Evolutionary conservation across 164 flowering plant species (phyloP).

Genomic region (Tinospora cordifolia): DNA sequence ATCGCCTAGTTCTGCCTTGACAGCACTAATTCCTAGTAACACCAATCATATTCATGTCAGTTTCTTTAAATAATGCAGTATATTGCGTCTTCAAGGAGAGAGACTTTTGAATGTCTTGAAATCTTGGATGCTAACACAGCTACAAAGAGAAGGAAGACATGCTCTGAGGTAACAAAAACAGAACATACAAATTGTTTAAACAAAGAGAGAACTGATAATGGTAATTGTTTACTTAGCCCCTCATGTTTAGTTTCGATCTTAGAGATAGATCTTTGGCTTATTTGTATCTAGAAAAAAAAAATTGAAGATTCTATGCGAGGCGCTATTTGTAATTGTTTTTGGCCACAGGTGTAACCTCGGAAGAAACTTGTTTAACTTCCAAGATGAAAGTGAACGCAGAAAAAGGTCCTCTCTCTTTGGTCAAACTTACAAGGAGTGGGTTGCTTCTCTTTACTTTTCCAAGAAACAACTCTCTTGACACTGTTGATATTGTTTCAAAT

Average conservation of each 20-base stretch:
- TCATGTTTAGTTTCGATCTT: not conserved
- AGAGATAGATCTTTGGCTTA: not conserved
- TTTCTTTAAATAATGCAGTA: conserved; percentile 31
- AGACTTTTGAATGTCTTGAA: conserved; percentile 20
- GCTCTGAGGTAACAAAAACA: conserved; percentile 21
- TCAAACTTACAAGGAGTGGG: conserved; percentile 81
- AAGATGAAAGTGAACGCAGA: conserved; percentile 19
- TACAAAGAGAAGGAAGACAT: conserved; percentile 46
- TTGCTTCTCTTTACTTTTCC: conserved; percentile 64
- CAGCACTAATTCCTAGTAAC: not conserved
- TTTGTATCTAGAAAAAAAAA: not conserved
- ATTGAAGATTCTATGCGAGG: not conserved
- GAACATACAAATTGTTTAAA: conserved; percentile 10
- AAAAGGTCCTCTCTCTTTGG: conserved; percentile 44
- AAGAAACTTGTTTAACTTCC: conserved; percentile 11
- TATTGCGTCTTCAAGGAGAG: conserved; percentile 20
- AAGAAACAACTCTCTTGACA: conserved; percentile 24
- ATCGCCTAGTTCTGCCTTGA: no score
- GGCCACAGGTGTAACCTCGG: conserved; percentile 26
- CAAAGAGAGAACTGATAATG: conserved; percentile 11
- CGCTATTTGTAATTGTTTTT: not conserved
- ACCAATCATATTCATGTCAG: not conserved
- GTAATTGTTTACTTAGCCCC: conserved; percentile 13
- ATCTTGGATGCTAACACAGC: conserved; percentile 19
- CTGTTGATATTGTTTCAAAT: conserved; percentile 39